A percentile compares a stretch with the other conserved stretches of the same genome.
Conservation (phyloP, 164 flowering plant genomes). For the Vitis amurensis region DNA sequence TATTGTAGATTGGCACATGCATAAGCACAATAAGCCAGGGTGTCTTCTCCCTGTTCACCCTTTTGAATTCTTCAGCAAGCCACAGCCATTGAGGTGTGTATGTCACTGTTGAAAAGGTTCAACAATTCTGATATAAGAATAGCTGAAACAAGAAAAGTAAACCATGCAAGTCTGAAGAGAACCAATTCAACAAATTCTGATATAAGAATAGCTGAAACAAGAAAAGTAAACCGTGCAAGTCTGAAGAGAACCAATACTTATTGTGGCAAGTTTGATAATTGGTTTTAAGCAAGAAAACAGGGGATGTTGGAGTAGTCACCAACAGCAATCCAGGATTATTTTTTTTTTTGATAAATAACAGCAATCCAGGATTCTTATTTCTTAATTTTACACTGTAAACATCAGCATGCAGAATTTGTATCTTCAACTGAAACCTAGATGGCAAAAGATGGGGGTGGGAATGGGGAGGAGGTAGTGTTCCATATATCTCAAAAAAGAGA, state of each 20-base stretch:
- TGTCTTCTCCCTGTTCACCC: constrained; percentile 84
- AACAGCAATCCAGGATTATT: too few species aligned
- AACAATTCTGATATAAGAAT: constrained; percentile 9
- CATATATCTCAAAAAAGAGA: too few species aligned
- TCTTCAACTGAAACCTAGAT: too few species aligned
- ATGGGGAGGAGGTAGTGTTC: too few species aligned
- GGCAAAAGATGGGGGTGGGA: too few species aligned
- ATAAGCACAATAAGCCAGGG: constrained; percentile 97
- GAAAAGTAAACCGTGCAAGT: background rate
- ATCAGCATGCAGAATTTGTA: background rate
- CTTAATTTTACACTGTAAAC: background rate
- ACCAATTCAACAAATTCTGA: background rate
- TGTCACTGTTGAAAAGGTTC: constrained; percentile 55
- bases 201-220: constrained; percentile 5
- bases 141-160: background rate
- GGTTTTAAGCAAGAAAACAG: too few species aligned
- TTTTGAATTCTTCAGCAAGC: constrained; percentile 61
- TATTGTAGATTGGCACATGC: constrained; percentile 88
- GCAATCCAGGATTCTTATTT: too few species aligned
- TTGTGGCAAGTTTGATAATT: too few species aligned
- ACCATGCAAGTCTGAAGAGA: too few species aligned
- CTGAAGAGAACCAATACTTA: too few species aligned
- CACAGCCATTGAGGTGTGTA: constrained; percentile 88
- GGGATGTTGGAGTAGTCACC: too few species aligned
- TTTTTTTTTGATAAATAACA: too few species aligned